Percentiles rank a stretch among this genome's conserved stretches.
Evolutionary conservation across 768 basidiomycete species (phyloP).

Genomic region (Boletus eberwhitei): DNA sequence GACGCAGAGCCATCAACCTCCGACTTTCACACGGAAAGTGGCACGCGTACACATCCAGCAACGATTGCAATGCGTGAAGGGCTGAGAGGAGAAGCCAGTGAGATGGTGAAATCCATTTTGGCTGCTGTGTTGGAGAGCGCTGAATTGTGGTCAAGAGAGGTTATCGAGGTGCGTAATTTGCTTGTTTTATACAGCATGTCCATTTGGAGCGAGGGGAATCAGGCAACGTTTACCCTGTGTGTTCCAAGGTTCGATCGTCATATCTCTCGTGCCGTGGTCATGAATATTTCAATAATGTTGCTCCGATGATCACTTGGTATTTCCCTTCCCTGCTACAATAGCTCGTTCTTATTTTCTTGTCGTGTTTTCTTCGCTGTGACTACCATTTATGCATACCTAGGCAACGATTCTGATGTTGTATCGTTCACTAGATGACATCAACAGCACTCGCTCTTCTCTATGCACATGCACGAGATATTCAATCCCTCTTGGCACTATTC

Average conservation of each 20-base stretch:
- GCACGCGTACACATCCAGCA: slow-evolving; percentile 55
- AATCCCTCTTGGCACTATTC: slow-evolving; percentile 22
- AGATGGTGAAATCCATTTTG: slow-evolving; percentile 68
- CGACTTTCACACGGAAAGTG: slow-evolving; percentile 42
- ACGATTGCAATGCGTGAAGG: slow-evolving; percentile 66
- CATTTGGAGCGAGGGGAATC: neutral
- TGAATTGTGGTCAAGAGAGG: slow-evolving; percentile 66
- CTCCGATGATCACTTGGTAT: slow-evolving; percentile 42
- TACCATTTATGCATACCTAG: neutral
- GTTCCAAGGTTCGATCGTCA: slow-evolving; percentile 37
- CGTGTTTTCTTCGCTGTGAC: neutral
- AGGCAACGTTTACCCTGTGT: slow-evolving; percentile 46
- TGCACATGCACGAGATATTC: slow-evolving; percentile 23
- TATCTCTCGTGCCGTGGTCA: neutral
- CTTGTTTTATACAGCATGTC: slow-evolving; percentile 5
- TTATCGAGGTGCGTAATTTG: slow-evolving; percentile 27
- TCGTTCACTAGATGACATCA: slow-evolving; percentile 21
- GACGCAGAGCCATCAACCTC: slow-evolving; percentile 1
- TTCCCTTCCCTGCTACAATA: slow-evolving; percentile 15
- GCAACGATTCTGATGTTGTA: slow-evolving; percentile 18
- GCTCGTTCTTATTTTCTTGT: neutral
- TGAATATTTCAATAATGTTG: slow-evolving; percentile 29
- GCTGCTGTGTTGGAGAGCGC: slow-evolving; percentile 13
- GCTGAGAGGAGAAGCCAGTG: slow-evolving; percentile 59
- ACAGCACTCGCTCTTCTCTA: slow-evolving; percentile 31